phyloP scores from a whole-genome alignment of 2,329 filamentous ascomycete species.

The Gnomoniopsis smithogilvyi region DNA sequence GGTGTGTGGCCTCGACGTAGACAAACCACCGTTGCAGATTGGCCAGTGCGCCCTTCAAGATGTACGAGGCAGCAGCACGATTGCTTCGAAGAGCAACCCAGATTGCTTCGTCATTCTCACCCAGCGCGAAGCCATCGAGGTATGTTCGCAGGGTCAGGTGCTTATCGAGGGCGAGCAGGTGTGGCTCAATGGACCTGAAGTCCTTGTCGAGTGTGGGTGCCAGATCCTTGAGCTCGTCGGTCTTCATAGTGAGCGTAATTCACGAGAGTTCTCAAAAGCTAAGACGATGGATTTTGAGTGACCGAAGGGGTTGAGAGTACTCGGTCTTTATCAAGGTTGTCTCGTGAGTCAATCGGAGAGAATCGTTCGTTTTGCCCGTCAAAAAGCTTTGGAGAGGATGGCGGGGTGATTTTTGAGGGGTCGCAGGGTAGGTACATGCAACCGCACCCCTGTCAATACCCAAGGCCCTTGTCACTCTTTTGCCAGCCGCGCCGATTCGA shows the following conservation, averaged over 20 bases:
- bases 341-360: slow-evolving; percentile 16
- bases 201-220: slow-evolving; percentile 56
- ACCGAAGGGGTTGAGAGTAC: background rate
- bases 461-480: background rate
- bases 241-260: slow-evolving; percentile 45
- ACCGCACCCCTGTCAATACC: background rate
- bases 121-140: slow-evolving; percentile 75
- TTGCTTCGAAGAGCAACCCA: slow-evolving; percentile 84
- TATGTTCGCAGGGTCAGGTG: slow-evolving; percentile 85
- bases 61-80: slow-evolving; percentile 75
- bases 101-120: slow-evolving; percentile 73
- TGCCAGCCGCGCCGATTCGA: background rate
- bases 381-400: slow-evolving; percentile 16
- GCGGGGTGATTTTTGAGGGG: slow-evolving; percentile 22
- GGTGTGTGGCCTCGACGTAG: slow-evolving; percentile 78
- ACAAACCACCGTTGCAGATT: slow-evolving; percentile 86
- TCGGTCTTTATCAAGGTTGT: slow-evolving; percentile 4
- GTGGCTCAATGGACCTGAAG: slow-evolving; percentile 77
- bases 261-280: background rate
- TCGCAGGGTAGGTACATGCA: slow-evolving; percentile 11
- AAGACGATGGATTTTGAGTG: background rate
- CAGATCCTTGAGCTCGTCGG: slow-evolving; percentile 51
- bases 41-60: slow-evolving; percentile 72
- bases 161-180: slow-evolving; percentile 75
- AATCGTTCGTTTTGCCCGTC: slow-evolving; percentile 1